Evolutionary conservation across 2,329 filamentous ascomycete genomes (phyloP), one percentile per base, ranked within the genome.

Genomic region (Eurotiales sp.): DNA sequence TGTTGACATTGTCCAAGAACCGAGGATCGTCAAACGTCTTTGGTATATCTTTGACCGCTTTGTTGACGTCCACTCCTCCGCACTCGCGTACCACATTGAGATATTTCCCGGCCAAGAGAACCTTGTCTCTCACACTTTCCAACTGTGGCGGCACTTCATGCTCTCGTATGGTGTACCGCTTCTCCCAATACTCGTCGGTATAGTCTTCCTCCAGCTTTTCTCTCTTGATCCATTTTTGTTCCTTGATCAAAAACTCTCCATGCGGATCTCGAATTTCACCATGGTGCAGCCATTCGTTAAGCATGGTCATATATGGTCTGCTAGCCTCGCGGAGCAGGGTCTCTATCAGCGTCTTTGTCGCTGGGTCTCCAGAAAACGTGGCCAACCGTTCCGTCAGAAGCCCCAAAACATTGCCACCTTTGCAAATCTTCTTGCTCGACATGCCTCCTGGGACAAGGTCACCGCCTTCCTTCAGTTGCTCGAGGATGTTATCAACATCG

Each of bases 151-250:
- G 93, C 1, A 97, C 85, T 54, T 96, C 88, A 44, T 89, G 84
- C 55, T 96, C 90, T 53, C 93, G 86, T 56, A 99, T 87, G 4
- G 93, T 97, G 66, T 99, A 99, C 56, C 93, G 82, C 64, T 95
- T 90, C 68, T 99, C 93, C 93, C 93, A 99, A 69, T 99, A 99
- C 64, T 99, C 93, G 67, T 99, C 93, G 0, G 92, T 99, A 64
- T 97, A 99, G 68, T 99, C 93, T 65, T 96, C 86, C 64, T 97
- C 90, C 2, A 99, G 75, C 53, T 88, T 82, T 67, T 97, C 93
- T 36, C 93, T 83, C 53, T 87, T 86, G 61, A 99, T 96, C 63
- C 91, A 96, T 70, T 92, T 95, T 61, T 96, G 90, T 68, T 97
- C 93, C 64, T 95, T 95, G 64, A 99, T 85, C 48, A 99, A 74